Percentiles rank a stretch among this genome's conserved stretches.
phyloP scores from a whole-genome alignment of 106 monocot species.

The Hemerocallis citrina region DNA sequence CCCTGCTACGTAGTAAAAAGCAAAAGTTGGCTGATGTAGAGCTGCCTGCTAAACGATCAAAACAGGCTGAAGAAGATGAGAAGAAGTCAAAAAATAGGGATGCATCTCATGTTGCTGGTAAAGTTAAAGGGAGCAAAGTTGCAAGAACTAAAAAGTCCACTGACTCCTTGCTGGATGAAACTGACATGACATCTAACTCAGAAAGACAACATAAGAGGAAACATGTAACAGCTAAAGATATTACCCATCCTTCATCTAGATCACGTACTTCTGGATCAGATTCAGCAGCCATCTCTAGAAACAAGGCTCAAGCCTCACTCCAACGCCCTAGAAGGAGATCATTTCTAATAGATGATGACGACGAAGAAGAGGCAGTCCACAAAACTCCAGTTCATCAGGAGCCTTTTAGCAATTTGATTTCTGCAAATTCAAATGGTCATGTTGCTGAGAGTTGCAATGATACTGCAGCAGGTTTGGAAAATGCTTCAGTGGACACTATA shows the following conservation, averaged over 20 bases:
- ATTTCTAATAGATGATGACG: constrained; percentile 40
- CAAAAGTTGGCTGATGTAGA: constrained; percentile 22
- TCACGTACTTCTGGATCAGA: constrained; percentile 7
- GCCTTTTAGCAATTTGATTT: constrained; percentile 12
- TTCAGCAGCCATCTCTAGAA: neutral
- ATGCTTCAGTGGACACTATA: constrained; percentile 8
- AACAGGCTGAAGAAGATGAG: constrained; percentile 10
- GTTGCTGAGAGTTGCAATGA: constrained; percentile 7
- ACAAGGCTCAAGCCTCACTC: constrained; percentile 11
- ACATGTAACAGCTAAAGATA: constrained; percentile 1
- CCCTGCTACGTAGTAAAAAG: constrained; percentile 21
- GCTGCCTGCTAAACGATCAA: constrained; percentile 41
- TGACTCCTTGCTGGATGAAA: constrained; percentile 15
- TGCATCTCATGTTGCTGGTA: constrained; percentile 11
- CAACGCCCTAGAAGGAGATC: constrained; percentile 40
- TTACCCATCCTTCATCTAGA: constrained; percentile 4
- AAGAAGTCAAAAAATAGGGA: constrained; percentile 15
- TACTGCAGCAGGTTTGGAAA: constrained; percentile 9
- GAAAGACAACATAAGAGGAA: constrained; percentile 6
- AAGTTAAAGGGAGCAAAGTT: constrained; percentile 20
- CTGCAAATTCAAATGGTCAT: constrained; percentile 14
- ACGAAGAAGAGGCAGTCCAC: constrained; percentile 26
- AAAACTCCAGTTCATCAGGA: constrained; percentile 57
- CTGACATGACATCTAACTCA: constrained; percentile 5
- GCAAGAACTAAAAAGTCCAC: constrained; percentile 12